Percentiles rank a stretch among this genome's conserved stretches.
phyloP scores from a whole-genome alignment of 441 rosid genomes.

The Adansonia grandidieri region DNA sequence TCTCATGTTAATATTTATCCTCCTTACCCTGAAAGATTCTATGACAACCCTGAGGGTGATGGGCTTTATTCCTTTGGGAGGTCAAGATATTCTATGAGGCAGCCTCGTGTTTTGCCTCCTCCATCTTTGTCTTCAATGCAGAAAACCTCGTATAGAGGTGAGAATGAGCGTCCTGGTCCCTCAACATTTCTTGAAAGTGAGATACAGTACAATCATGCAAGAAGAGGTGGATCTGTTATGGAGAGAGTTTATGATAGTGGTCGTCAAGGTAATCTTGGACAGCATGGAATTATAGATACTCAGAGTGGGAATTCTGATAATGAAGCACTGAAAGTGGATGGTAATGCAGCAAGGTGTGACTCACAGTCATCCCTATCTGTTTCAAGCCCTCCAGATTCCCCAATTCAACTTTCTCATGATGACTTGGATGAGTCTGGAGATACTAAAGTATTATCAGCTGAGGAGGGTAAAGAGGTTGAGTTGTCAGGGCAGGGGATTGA shows the following conservation, averaged over 20 bases:
- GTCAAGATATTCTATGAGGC: slow-evolving; percentile 77
- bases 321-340: slow-evolving; percentile 51
- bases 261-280: slow-evolving; percentile 51
- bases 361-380: slow-evolving; percentile 96
- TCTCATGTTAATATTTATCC: slow-evolving; percentile 56
- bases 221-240: slow-evolving; percentile 49
- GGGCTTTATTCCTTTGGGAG: slow-evolving; percentile 76
- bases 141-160: slow-evolving; percentile 57
- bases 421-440: slow-evolving; percentile 89
- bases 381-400: slow-evolving; percentile 93
- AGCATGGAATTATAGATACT: slow-evolving; percentile 40
- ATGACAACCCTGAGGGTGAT: slow-evolving; percentile 70
- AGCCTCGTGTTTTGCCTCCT: slow-evolving; percentile 95
- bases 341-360: slow-evolving; percentile 64
- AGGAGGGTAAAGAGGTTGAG: slow-evolving; percentile 45
- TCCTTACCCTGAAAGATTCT: slow-evolving; percentile 58
- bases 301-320: slow-evolving; percentile 41
- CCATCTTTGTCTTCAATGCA: slow-evolving; percentile 65
- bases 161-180: slow-evolving; percentile 57
- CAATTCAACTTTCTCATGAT: slow-evolving; percentile 88
- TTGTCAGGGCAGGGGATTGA: slow-evolving; percentile 46
- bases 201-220: slow-evolving; percentile 46
- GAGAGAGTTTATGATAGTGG: slow-evolving; percentile 52
- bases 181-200: slow-evolving; percentile 54
- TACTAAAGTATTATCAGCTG: slow-evolving; percentile 50